Evolutionary conservation across 495 filamentous ascomycete genomes (phyloP), one percentile per base, ranked within the genome.

Genomic region (Hypoxylon trugodes): DNA sequence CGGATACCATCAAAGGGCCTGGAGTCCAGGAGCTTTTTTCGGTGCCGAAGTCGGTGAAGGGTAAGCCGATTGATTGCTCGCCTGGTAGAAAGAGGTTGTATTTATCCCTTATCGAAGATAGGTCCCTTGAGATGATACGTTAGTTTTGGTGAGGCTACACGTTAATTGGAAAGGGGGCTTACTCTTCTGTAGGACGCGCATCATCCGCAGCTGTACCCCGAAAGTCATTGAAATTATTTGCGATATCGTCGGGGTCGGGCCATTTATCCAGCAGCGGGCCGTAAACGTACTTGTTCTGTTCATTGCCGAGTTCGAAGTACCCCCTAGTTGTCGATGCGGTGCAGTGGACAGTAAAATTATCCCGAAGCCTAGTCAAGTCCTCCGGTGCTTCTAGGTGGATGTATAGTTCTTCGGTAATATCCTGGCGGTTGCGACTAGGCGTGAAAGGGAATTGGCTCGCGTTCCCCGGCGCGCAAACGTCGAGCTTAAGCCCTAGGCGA

Each of bases 401-500:
- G 42, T 47, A 47, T n/a, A 47, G 42, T 8, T 47, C 19, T 16
- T 47, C 42, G 3, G 22, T 26, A 26, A 47, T 32, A 26, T 47
- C 42, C 42, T 47, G 42, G n/a, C 42, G 42, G 42, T 47, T 8
- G 22, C 42, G 42, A 12, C 42, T 47, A 12, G 42, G 9, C 9
- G 42, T 47, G 42, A 47, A 47, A 22, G 42, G 42, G 13, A 47
- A 47, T n/a, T 47, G 42, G 28, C 42, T 47, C 13, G 21, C 4
- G 42, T 47, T 47, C 12, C 42, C 42, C 19, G 42, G 42, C 6
- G 19, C 42, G 13, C 42, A 47, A 12, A 47, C 42, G 22, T 16
- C 28, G 3, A 47, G 42, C 6, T 5, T 47, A 12, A 47, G 42
- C 4, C 13, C 42, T 28, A 22, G 42, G 22, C 18, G 42, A 6